Percentiles rank a stretch among this genome's conserved stretches.
phyloP scores from a whole-genome alignment of 208 protist species.

The Wallacemonas rigidus region DNA sequence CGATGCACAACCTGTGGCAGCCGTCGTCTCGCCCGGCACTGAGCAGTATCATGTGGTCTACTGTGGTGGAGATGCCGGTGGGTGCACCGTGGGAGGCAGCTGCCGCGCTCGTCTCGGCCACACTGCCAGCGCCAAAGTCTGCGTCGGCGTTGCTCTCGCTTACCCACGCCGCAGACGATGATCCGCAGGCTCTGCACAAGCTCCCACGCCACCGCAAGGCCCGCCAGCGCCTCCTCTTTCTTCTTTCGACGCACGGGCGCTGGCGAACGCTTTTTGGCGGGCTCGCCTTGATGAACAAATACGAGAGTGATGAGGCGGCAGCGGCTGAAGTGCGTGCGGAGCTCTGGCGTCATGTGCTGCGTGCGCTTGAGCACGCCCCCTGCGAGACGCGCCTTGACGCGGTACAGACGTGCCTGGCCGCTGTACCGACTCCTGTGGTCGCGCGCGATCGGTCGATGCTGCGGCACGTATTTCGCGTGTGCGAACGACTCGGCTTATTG shows the following conservation, averaged over 20 bases:
- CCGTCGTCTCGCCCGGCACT: slow-evolving; percentile 34
- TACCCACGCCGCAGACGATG: neutral
- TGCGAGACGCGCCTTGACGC: slow-evolving; percentile 7
- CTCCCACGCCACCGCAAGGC: neutral
- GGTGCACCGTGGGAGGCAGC: slow-evolving; percentile 49
- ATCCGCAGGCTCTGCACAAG: neutral
- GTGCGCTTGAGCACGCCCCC: slow-evolving; percentile 22
- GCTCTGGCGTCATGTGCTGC: slow-evolving; percentile 27
- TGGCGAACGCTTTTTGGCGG: slow-evolving; percentile 18
- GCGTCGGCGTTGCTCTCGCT: neutral
- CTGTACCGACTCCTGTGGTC: neutral
- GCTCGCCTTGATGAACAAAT: neutral
- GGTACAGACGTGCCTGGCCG: neutral
- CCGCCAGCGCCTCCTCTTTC: slow-evolving; percentile 5
- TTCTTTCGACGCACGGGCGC: slow-evolving; percentile 23
- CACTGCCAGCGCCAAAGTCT: slow-evolving; percentile 22
- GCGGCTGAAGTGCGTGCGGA: no score
- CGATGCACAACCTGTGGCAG: slow-evolving; percentile 37
- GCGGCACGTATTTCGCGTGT: slow-evolving; percentile 22
- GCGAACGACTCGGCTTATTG: slow-evolving; percentile 27
- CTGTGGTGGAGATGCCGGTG: slow-evolving; percentile 43
- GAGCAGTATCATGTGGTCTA: slow-evolving; percentile 40
- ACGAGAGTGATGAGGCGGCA: neutral
- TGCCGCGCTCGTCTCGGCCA: slow-evolving; percentile 13
- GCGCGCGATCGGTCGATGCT: slow-evolving; percentile 6